Base-by-base conservation (phyloP, 768 basidiomycete species). In the Harrya chromipes region DNA sequence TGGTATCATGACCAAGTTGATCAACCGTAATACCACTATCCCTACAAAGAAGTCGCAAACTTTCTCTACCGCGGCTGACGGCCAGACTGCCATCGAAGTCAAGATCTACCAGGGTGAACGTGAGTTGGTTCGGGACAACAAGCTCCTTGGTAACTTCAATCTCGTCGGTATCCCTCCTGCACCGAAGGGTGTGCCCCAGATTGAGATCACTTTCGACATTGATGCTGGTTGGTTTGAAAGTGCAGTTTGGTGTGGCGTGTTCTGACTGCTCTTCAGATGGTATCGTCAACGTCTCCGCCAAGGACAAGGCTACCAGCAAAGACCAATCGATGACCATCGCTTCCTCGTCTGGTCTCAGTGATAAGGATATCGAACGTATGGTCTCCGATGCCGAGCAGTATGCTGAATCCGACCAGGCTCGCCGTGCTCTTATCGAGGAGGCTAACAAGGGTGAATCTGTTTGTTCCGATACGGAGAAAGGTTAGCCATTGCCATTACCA, bases 61-160 rank as follows among this genome's bases (percentile, higher is more conserved):
- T 38, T 98, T 99, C 81, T 98, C 95, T 4, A 99, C 97, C 14
- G 95, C 97, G 35, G 95, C 95, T 34, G 97, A 99, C 54, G 95
- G 97, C 45, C 97, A 99, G 73, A 95, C 90, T n/a, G 94, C 95
- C 33, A 97, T 99, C 57, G 94, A 98, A 70, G 95, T 99, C 71
- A 98, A 98, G 84, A 94, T 99, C 60, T 99, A 83, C 80, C 97
- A 99, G 74, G 97, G 97, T 64, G 97, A 99, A 78, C 94, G 97
- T 76, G 97, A 97, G 68, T 84, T 98, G 59, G 94, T 97, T 49
- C 80, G 90, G 47, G 97, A 98, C 76, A 98, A 98, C 85, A 99
- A 98, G 74, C 74, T 97, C 7, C 87, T 99, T 50, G 97, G 97
- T 54, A 95, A 97, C 78, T 99, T 99, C 87, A 97, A 97, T 75